A percentile compares a stretch with the other conserved stretches of the same genome.
Evolutionary conservation across 495 filamentous ascomycete species (phyloP).

Genomic region (Penicilliopsis zonata): DNA sequence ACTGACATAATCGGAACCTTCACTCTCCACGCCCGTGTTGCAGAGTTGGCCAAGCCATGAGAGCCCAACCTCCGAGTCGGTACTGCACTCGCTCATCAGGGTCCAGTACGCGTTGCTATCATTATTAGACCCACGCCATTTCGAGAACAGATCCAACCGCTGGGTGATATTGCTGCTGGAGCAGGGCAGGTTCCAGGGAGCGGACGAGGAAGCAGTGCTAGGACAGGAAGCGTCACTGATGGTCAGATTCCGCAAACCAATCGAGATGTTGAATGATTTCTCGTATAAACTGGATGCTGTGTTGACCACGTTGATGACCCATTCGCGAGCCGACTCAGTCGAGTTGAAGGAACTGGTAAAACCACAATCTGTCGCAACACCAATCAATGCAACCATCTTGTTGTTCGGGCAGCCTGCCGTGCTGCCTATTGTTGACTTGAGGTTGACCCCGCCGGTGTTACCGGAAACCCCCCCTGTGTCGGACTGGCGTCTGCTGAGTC

Average conservation of each 20-base stretch:
- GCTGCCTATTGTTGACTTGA: conserved; percentile 68
- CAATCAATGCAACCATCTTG: conserved; percentile 80
- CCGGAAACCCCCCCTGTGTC: conserved; percentile 45
- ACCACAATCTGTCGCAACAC: conserved; percentile 85
- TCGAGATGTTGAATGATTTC: conserved; percentile 81
- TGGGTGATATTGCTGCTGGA: conserved; percentile 51
- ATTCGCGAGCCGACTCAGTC: conserved; percentile 45
- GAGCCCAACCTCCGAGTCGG: conserved; percentile 76
- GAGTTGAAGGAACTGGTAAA: conserved; percentile 62
- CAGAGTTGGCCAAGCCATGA: conserved; percentile 92
- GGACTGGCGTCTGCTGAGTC: conserved; percentile 38
- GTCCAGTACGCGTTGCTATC: conserved; percentile 93
- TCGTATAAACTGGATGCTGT: conserved; percentile 80
- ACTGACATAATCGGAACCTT: conserved; percentile 51
- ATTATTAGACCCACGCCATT: conserved; percentile 62
- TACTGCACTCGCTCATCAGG: conserved; percentile 74
- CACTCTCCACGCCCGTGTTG: conserved; percentile 39
- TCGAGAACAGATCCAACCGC: conserved; percentile 78
- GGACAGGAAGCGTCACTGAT: conserved; percentile 61
- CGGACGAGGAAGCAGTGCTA: conserved; percentile 43
- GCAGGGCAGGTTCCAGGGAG: conserved; percentile 77
- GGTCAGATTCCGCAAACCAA: conserved; percentile 77
- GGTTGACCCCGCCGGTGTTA: conserved; percentile 74
- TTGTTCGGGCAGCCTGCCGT: conserved; percentile 75
- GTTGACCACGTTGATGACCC: conserved; percentile 78